Evolutionary conservation across 495 filamentous ascomycete genomes (phyloP).

Genomic region (Xylaria telfairii): DNA sequence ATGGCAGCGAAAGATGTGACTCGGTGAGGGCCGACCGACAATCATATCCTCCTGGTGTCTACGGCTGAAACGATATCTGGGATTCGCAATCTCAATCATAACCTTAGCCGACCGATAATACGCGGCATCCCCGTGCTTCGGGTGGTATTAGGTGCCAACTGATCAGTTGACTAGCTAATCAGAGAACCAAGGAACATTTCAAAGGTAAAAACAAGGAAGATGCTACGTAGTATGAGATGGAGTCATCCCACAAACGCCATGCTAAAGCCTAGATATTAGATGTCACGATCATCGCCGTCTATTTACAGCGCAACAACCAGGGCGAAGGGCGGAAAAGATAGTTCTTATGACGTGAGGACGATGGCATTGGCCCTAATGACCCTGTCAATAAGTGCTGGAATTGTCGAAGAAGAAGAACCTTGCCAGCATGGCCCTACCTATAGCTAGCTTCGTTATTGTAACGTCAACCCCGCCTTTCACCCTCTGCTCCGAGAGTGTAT

Average conservation of each 20-base stretch:
- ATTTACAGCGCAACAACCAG: background rate
- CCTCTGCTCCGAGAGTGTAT: background rate
- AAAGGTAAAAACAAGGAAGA: background rate
- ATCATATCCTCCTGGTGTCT: slow-evolving; percentile 12
- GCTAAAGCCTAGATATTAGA: background rate
- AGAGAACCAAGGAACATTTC: background rate
- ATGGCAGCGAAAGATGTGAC: slow-evolving; percentile 7
- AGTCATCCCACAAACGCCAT: slow-evolving; percentile 10
- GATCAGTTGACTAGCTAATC: slow-evolving; percentile 5
- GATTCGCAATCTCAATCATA: slow-evolving; percentile 6
- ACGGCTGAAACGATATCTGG: slow-evolving; percentile 18
- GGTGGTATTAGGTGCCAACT: background rate
- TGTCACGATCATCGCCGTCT: slow-evolving; percentile 13
- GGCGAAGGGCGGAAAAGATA: background rate
- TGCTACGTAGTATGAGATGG: slow-evolving; percentile 2
- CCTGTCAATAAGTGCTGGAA: background rate
- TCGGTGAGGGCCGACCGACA: slow-evolving; percentile 14
- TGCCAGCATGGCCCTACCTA: slow-evolving; percentile 12
- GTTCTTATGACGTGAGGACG: background rate
- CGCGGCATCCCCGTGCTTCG: background rate
- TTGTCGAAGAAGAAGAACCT: background rate
- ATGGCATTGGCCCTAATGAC: background rate
- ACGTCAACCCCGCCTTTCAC: slow-evolving; percentile 20
- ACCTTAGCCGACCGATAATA: slow-evolving; percentile 9
- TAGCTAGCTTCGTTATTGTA: slow-evolving; percentile 3